Base-by-base conservation (phyloP, 2,329 filamentous ascomycete species). In the Huntiella omanensis region DNA sequence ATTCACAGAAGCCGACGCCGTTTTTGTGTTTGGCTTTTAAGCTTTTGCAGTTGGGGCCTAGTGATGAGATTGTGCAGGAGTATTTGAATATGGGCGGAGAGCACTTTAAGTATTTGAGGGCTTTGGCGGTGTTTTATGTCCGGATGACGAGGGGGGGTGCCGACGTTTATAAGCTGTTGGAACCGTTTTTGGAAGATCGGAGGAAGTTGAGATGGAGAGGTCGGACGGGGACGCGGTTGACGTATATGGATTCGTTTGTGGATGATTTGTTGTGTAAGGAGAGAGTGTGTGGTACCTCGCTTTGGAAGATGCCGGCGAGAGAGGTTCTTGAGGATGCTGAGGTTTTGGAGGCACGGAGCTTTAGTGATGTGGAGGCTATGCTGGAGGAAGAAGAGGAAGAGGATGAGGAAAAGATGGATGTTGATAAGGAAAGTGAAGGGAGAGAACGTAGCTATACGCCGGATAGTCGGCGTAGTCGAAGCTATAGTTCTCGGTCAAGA, bases 1-100 rank as follows among this genome's bases (percentile, higher is more conserved):
- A 76, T 13, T 72, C 77, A 41, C 88, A 95, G 60, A 83, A 83
- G 55, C 88, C 91, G 0, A 85, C 85, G 2, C 83, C 91, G 0
- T 98, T 98, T 57, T 70, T 98, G 19, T 98, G 91, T 57, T 72
- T 98, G 3, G 83, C 83, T 2, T 93, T 98, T 64, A 98, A 96
- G 67, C 71, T 98, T 45, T 72, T 96, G 48, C 86, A 95, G 64
- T 71, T 98, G 7, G 78, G 77, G 19, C 91, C 91, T 1, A 73
- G 75, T 50, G 79, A 83, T 58, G 81, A 79, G 38, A 73, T 96
- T 33, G 66, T 98, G 22, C 62, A 73, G 36, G 83, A 86, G 57
- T 95, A 95, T 60, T 62, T 98, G 28, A 66, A 75, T 48, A 80
- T 79, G 55, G 80, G 80, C 47, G 85, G 78, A 40, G 77, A 82